Evolutionary conservation across 805 yeast species (phyloP), one percentile per base, ranked within the genome.

Genomic region (Vanderwaltozyma polyspora): DNA sequence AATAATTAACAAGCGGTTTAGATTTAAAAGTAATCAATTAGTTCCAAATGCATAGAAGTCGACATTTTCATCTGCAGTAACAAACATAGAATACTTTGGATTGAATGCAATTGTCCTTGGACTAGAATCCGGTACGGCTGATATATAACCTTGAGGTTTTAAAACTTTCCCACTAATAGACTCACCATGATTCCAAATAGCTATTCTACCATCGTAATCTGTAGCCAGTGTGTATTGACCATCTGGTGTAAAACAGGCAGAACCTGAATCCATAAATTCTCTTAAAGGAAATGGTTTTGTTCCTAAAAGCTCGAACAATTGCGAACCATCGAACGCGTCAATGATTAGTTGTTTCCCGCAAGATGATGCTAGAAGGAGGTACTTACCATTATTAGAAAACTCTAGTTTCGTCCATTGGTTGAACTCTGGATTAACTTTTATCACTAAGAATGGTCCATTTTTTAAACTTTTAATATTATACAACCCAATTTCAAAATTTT

Each of bases 371-470:
- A 85, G 55, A 7, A 83, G 58, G 6, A 87, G 42, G 39, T 65
- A 62, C 46, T 76, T 77, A 18, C 87, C 87, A 49, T 76, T 77
- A 49, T 83, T 83, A 10, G 93, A 75, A 52, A 86, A 83, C 54
- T 84, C 93, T 16, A 83, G 40, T 44, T 76, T 77, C 22, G 68
- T 67, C 79, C 87, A 79, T 13, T 51, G 46, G 44, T 31, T 60
- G 31, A 57, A 60, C 5, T 37, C 30, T 15, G 45, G 49, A 22
- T 66, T 64, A 6, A 70, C 57, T 12, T 60, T 55, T 31, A 68
- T 64, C 2, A 66, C 57, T 6, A 63, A 44, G 48, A 73, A 84
- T 38, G 70, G 89, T 44, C 57, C 74, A 24, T 68, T 67, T 23
- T 75, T 78, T 48, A 72, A 72, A 32, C 66, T 66, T 34, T 73